These are phyloP conservation scores for Malassezia arunalokei DNA, from an alignment of 1,284 basidiomycete genomes.

Conservation along the genomic window DNA sequence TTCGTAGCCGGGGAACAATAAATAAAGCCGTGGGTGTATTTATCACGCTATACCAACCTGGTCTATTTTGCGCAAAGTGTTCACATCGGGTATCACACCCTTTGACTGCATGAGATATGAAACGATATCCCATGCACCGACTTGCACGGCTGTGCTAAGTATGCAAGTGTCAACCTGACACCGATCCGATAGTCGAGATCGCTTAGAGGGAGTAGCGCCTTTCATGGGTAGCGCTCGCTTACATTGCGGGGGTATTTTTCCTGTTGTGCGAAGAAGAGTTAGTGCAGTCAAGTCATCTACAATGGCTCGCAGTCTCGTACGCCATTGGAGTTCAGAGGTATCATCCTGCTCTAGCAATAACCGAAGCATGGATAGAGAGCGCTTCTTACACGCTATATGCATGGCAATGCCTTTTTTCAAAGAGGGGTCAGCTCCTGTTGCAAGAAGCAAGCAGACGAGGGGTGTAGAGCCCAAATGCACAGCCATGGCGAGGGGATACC, in stretches of 20 bases:
- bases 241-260: neutral
- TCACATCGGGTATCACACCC: constrained; percentile 11
- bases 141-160: constrained; percentile 2
- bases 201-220: constrained; percentile 1
- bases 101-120: constrained; percentile 13
- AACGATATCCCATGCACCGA: constrained; percentile 9
- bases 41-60: constrained; percentile 1
- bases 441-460: constrained; percentile 9
- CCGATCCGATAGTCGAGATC: constrained; percentile 4
- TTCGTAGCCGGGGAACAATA: too few species aligned
- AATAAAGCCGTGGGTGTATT: neutral
- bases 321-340: constrained; percentile 8
- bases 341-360: constrained; percentile 14
- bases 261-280: neutral
- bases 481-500: constrained; percentile 8
- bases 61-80: constrained; percentile 12
- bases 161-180: constrained; percentile 1
- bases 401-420: constrained; percentile 8
- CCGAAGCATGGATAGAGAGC: neutral
- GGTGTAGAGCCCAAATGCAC: constrained; percentile 2
- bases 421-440: constrained; percentile 7
- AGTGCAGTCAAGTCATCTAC: constrained; percentile 1
- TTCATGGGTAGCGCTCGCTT: neutral
- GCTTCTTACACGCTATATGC: constrained; percentile 11
- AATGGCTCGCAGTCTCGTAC: neutral